A percentile compares a stretch with the other conserved stretches of the same genome.
Evolutionary conservation across 371 early-diverging fungal genomes (phyloP).

Genomic region (Mortierella sp.): DNA sequence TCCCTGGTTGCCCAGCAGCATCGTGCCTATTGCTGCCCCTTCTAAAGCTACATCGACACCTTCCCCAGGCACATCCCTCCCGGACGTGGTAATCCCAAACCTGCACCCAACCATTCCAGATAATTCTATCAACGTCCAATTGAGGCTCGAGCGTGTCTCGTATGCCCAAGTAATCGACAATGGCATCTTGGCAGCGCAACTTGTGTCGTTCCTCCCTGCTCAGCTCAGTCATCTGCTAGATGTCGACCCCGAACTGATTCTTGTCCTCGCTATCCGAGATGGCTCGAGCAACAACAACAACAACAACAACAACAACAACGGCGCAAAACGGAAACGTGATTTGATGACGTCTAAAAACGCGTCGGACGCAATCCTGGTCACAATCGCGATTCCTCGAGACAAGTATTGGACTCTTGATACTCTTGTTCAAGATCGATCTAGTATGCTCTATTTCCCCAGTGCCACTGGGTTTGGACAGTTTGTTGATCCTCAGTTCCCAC

Average conservation of each 20-base stretch:
- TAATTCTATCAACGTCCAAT: constrained; percentile 36
- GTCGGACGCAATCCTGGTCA: constrained; percentile 28
- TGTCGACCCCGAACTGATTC: constrained; percentile 19
- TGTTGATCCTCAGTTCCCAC: constrained; percentile 20
- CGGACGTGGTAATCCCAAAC: constrained; percentile 46
- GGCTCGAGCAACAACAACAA: background rate
- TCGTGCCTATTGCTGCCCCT: constrained; percentile 26
- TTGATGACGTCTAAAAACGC: constrained; percentile 29
- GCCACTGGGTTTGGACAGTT: constrained; percentile 36
- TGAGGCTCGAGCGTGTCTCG: constrained; percentile 45
- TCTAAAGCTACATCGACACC: constrained; percentile 28
- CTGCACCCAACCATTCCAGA: constrained; percentile 26
- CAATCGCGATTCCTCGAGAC: constrained; percentile 30
- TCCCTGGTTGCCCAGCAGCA: constrained; percentile 42
- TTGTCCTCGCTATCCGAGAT: constrained; percentile 45
- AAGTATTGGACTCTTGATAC: constrained; percentile 21
- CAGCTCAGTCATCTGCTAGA: constrained; percentile 28
- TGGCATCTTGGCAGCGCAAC: constrained; percentile 43
- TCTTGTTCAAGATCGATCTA: constrained; percentile 13
- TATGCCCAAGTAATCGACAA: constrained; percentile 49
- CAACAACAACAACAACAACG: background rate
- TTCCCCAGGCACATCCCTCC: constrained; percentile 42
- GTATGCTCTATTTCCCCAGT: constrained; percentile 13
- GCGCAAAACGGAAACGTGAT: constrained; percentile 14
- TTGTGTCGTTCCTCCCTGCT: constrained; percentile 45